Conservation (phyloP, 2,329 filamentous ascomycete genomes). For the Arachnomyces sp. region DNA sequence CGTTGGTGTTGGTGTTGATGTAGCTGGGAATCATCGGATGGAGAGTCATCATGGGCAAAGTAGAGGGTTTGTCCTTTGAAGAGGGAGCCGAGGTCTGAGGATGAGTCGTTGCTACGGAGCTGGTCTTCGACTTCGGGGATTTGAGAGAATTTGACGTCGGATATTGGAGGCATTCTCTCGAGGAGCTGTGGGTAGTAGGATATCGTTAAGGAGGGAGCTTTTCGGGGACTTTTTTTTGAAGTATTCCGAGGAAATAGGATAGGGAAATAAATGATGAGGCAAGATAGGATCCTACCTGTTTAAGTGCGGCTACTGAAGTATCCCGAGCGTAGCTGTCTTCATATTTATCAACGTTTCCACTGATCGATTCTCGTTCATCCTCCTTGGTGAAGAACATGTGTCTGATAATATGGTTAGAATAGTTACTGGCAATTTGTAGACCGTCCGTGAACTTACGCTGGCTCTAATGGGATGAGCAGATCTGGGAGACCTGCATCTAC, state of each 20-base stretch:
- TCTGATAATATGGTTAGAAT: constrained; percentile 25
- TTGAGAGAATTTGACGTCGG: constrained; percentile 32
- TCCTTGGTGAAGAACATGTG: constrained; percentile 68
- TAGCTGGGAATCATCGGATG: constrained; percentile 5
- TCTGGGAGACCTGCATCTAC: constrained; percentile 46
- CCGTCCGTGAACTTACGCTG: constrained; percentile 27
- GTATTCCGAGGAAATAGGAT: no score
- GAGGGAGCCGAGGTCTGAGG: constrained; percentile 35
- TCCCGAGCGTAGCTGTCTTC: constrained; percentile 79
- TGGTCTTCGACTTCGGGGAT: constrained; percentile 44
- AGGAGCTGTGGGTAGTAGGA: constrained; percentile 27
- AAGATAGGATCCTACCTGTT: constrained; percentile 25
- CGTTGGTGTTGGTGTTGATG: constrained; percentile 13
- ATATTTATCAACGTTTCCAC: constrained; percentile 62
- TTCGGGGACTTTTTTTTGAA: background rate
- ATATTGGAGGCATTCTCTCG: constrained; percentile 28
- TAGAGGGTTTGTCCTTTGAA: constrained; percentile 43
- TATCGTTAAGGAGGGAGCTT: background rate
- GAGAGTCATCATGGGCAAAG: constrained; percentile 25
- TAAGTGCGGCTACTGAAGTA: constrained; percentile 56
- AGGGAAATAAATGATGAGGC: no score
- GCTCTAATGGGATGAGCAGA: constrained; percentile 58
- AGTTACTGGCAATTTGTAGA: background rate
- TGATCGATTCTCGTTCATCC: constrained; percentile 47
- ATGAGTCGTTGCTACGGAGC: constrained; percentile 49